Base-by-base conservation (phyloP, 1,284 basidiomycete species). In the Tylopilus sp. region DNA sequence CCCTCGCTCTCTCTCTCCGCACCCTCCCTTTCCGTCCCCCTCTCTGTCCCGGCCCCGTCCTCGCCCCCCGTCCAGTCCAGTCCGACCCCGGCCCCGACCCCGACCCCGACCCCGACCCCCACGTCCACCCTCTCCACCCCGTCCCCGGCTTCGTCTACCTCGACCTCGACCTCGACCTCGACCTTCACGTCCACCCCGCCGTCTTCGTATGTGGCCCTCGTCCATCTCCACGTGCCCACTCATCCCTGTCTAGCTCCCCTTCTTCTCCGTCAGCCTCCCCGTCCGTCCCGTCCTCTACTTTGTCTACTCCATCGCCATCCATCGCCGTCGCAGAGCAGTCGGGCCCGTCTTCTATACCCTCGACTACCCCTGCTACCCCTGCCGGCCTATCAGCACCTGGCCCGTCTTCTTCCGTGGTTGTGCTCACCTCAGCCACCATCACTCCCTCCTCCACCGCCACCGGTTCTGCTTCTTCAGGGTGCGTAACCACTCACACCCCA, bases 381-480 rank as follows among this genome's bases (percentile, higher is more conserved):
- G 31, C 53, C 3, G 15, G n/a, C 26, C 17, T 17, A 19, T n/a
- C 51, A 7, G n/a, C 15, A 5, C 9, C 40, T 5, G 24, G 0
- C 22, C 2, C 33, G 2, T 19, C 48, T 14, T 29, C 62, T 3
- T 50, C 56, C 13, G 6, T 9, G 0, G 22, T 37, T 10, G 35
- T 47, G 25, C 22, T 45, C 31, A 14, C 56, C 5, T 46, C 51
- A 2, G 13, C 28, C 19, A n/a, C 48, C 39, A 26, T 46, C 1
- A 43, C 46, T 7, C 54, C 66, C 25, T 53, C 69, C 7, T n/a
- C 65, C n/a, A 52, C 62, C 5, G 4, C 58, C 5, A 41, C 50
- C 1, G 51, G 17, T 0, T 32, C 68, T 17, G 50, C 69, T 31
- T 56, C 65, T 28, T 35, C 52, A 7, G 48, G 61, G 66, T 70